Conservation (phyloP, 2,329 filamentous ascomycete genomes). For the Microdochium trichocladiopsis region DNA sequence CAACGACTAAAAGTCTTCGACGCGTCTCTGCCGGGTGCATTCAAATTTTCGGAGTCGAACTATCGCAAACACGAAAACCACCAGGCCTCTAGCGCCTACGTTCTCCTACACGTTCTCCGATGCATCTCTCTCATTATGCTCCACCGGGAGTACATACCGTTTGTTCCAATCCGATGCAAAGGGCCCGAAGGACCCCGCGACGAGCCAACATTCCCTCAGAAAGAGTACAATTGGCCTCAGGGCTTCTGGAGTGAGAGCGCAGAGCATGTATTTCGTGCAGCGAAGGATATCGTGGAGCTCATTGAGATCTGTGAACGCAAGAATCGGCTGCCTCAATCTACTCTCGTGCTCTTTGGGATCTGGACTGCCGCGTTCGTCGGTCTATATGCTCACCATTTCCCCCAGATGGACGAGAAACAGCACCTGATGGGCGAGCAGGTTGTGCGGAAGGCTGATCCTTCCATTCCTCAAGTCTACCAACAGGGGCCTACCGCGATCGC, state of each 20-base stretch:
- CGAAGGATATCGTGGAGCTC: slow-evolving; percentile 56
- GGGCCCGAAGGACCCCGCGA: slow-evolving; percentile 51
- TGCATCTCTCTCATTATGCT: slow-evolving; percentile 61
- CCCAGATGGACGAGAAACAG: slow-evolving; percentile 55
- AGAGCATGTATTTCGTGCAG: slow-evolving; percentile 54
- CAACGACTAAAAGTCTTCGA: slow-evolving; percentile 46
- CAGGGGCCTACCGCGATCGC: slow-evolving; percentile 39
- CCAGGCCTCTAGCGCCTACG: slow-evolving; percentile 56
- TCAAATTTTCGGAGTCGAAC: slow-evolving; percentile 53
- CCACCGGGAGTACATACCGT: slow-evolving; percentile 62
- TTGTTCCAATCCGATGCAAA: slow-evolving; percentile 48
- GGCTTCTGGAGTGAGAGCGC: slow-evolving; percentile 59
- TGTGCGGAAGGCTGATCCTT: neutral
- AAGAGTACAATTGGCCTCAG: slow-evolving; percentile 34
- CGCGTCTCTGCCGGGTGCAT: slow-evolving; percentile 42
- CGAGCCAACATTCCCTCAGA: slow-evolving; percentile 42
- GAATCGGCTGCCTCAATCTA: slow-evolving; percentile 59
- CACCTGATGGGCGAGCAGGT: slow-evolving; percentile 18
- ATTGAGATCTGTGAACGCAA: slow-evolving; percentile 55
- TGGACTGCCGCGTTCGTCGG: slow-evolving; percentile 63
- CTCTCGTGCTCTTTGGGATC: slow-evolving; percentile 58
- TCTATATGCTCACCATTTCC: slow-evolving; percentile 61
- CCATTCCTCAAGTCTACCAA: slow-evolving; percentile 29
- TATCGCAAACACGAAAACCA: slow-evolving; percentile 60
- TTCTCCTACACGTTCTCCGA: slow-evolving; percentile 59